Base-by-base conservation (phyloP, 768 basidiomycete species). In the Baorangia bicolor region DNA sequence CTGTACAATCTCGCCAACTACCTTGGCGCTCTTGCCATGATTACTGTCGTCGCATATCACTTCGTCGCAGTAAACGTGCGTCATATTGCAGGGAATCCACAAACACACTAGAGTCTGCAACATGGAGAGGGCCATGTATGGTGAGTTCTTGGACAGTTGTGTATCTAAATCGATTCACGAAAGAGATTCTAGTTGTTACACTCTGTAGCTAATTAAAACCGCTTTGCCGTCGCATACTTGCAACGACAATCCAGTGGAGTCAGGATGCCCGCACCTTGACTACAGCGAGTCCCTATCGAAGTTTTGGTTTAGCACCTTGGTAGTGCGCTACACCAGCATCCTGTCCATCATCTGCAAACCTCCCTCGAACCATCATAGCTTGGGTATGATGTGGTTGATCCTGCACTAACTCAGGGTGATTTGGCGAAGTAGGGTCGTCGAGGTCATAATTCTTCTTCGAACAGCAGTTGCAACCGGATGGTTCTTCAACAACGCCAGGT, bases 1-100 rank as follows among this genome's bases (percentile, higher is more conserved):
- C 80, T 96, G 34, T 90, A 91, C 73, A 79, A 81, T 51, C 80
- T 96, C 50, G 88, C 92, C 55, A 94, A 93, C 73, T 77, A 83
- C 28, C 84, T 95, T 18, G 94, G 94, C 35, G 77, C 86, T 35
- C 77, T 91, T 49, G 90, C 95, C 28, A 93, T 98, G 87, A 65
- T 92, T 61, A 86, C 90, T 6, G 88, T 94, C 52, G 87, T 98
- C 51, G 82, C 84, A 44, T 97, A 95, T 73, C 95, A 98, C 75
- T 83, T 96, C 64, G 77, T 98, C 48, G 87, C 91, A 33, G 92
- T 96, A 57, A 95, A 95, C 64, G 83, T 85, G 38, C 80, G 80
- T 21, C 65, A 77, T 57, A 58, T 80, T 68, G 68, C 69, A 71
- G 56, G 59, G 57, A 58, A 66, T 20, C 9, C 44, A n/a, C 45